phyloP scores from a whole-genome alignment of 1,284 basidiomycete genomes.

The Malassezia nana region DNA sequence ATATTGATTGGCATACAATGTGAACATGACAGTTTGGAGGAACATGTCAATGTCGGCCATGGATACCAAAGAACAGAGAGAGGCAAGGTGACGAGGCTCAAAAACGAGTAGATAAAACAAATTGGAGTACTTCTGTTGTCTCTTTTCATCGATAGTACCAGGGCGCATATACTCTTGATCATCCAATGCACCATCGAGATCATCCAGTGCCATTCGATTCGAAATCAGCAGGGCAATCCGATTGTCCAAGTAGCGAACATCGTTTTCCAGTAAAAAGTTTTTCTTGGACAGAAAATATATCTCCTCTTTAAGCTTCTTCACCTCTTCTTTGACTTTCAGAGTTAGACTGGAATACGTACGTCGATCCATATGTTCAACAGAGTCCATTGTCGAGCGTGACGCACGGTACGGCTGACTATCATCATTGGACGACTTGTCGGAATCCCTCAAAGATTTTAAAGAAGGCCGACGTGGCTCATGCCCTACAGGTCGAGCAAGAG shows the following conservation, averaged over 20 bases:
- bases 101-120: slow-evolving; percentile 96
- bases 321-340: slow-evolving; percentile 73
- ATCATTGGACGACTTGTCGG: background rate
- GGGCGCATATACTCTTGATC: slow-evolving; percentile 61
- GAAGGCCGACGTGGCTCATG: background rate
- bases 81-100: slow-evolving; percentile 90
- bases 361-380: background rate
- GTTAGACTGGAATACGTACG: background rate
- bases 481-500: background rate
- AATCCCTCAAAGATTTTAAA: background rate
- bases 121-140: slow-evolving; percentile 88
- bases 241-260: slow-evolving; percentile 94
- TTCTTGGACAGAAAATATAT: slow-evolving; percentile 98
- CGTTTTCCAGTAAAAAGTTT: slow-evolving; percentile 95
- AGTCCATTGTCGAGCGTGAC: background rate
- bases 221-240: slow-evolving; percentile 95
- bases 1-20: slow-evolving; percentile 97
- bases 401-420: background rate
- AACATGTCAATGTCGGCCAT: slow-evolving; percentile 94
- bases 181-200: slow-evolving; percentile 57
- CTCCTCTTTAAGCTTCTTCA: slow-evolving; percentile 89
- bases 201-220: slow-evolving; percentile 87
- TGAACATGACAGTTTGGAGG: slow-evolving; percentile 99
- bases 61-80: slow-evolving; percentile 90
- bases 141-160: slow-evolving; percentile 69